These are phyloP conservation scores for Rhipidocladum racemiflorum DNA, from an alignment of 176 grass and related monocot species.

Conservation along the genomic window DNA sequence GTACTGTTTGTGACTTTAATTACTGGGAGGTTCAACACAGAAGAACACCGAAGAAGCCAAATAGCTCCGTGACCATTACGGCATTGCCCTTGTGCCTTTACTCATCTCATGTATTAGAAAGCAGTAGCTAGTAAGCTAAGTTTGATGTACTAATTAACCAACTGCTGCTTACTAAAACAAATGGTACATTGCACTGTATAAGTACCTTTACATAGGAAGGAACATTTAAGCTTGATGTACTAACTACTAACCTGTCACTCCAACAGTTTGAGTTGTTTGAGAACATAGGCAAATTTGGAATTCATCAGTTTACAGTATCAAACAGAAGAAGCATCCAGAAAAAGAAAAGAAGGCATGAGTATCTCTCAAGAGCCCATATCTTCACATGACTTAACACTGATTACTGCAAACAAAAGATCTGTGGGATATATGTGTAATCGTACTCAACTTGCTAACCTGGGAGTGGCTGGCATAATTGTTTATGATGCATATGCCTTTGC, in stretches of 20 bases:
- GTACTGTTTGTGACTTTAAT: constrained; percentile 7
- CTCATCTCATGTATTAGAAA: background rate
- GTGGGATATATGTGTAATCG: constrained; percentile 26
- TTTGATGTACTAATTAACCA: constrained; percentile 19
- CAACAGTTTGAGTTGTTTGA: background rate
- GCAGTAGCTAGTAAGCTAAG: constrained; percentile 27
- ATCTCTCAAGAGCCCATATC: background rate
- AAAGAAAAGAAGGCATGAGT: constrained; percentile 28
- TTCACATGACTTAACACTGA: constrained; percentile 51
- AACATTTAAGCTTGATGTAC: constrained; percentile 29
- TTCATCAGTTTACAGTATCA: background rate
- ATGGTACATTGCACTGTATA: constrained; percentile 30
- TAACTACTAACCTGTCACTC: background rate
- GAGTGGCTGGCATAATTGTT: constrained; percentile 51
- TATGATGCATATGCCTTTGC: constrained; percentile 46
- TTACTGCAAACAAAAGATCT: constrained; percentile 21
- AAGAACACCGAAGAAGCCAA: constrained; percentile 8
- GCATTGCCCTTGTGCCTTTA: background rate
- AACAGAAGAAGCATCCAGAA: constrained; percentile 19
- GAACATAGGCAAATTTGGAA: background rate
- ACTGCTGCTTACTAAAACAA: constrained; percentile 28
- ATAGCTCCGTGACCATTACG: background rate
- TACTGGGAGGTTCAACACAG: background rate
- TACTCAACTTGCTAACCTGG: constrained; percentile 41
- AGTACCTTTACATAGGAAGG: constrained; percentile 11